Percentiles rank a stretch among this genome's conserved stretches.
These are phyloP conservation scores for Truncatella angustata DNA, from an alignment of 2,329 filamentous ascomycete species.

Conservation along the genomic window DNA sequence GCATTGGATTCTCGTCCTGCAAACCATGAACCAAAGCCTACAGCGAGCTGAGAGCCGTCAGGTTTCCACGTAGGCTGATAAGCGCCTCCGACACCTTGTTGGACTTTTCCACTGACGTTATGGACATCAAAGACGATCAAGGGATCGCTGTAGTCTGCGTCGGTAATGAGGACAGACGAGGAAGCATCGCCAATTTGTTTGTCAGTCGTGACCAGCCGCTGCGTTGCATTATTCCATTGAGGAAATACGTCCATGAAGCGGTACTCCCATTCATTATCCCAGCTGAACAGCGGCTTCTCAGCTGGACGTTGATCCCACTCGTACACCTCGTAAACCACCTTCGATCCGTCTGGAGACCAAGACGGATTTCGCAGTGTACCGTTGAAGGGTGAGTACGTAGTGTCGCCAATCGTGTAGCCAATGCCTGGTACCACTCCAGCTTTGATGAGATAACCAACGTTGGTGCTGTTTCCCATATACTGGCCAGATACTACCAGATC, in stretches of 20 bases:
- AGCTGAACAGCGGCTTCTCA: slow-evolving; percentile 36
- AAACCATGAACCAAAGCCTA: slow-evolving; percentile 40
- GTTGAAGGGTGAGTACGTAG: background rate
- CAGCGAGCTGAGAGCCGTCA: slow-evolving; percentile 34
- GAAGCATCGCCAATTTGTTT: slow-evolving; percentile 35
- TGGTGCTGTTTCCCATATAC: slow-evolving; percentile 14
- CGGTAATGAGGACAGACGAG: slow-evolving; percentile 33
- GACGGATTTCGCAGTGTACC: slow-evolving; percentile 14
- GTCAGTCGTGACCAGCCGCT: slow-evolving; percentile 30
- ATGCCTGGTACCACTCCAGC: slow-evolving; percentile 25
- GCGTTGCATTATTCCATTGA: slow-evolving; percentile 20
- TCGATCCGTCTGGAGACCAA: slow-evolving; percentile 34
- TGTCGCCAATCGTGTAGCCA: slow-evolving; percentile 18
- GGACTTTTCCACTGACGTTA: slow-evolving; percentile 21
- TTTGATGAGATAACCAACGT: slow-evolving; percentile 27
- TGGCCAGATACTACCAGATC: slow-evolving; percentile 28
- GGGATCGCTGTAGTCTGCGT: slow-evolving; percentile 26
- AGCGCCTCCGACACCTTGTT: slow-evolving; percentile 27
- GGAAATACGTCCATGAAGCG: slow-evolving; percentile 43
- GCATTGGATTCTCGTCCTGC: slow-evolving; percentile 23
- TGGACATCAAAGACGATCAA: slow-evolving; percentile 11
- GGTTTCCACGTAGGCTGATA: slow-evolving; percentile 39
- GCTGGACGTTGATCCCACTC: slow-evolving; percentile 30
- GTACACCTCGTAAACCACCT: slow-evolving; percentile 23
- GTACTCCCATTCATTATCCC: slow-evolving; percentile 39